phyloP scores from a whole-genome alignment of 225 moss, liverwort and hornwort genomes.

The Physcomitrellopsis africana region DNA sequence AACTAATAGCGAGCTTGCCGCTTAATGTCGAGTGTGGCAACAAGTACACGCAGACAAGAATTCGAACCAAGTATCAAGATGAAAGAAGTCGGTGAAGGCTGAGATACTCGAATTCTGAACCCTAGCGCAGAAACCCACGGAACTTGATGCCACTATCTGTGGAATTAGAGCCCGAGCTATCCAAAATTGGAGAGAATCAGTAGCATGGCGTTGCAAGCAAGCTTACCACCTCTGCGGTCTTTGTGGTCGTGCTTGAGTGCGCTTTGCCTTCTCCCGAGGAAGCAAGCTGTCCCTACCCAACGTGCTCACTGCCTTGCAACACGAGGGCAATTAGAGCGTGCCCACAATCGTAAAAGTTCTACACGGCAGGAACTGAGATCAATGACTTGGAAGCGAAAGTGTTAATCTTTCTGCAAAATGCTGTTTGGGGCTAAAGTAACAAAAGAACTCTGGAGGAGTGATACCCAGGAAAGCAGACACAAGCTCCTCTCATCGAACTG shows the following conservation, averaged over 20 bases:
- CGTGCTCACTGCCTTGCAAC: constrained; percentile 1
- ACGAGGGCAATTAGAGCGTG: constrained; percentile 1
- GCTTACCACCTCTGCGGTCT: background rate
- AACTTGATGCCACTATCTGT: background rate
- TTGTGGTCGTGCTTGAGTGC: background rate
- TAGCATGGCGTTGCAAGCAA: background rate
- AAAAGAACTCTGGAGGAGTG: too few relatives aligned
- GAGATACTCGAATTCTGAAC: background rate
- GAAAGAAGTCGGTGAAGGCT: background rate
- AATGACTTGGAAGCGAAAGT: background rate
- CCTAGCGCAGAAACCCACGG: background rate
- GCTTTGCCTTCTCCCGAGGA: background rate
- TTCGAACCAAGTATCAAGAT: background rate
- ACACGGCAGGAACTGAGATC: too few relatives aligned
- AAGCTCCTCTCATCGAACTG: constrained; percentile 5
- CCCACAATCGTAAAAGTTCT: background rate
- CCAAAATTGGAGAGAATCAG: background rate
- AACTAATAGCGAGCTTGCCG: background rate
- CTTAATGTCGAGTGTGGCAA: background rate
- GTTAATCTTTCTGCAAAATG: too few relatives aligned
- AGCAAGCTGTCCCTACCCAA: constrained; percentile 4
- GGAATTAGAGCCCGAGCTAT: background rate
- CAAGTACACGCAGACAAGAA: background rate
- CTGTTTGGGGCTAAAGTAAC: too few relatives aligned
- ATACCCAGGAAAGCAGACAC: too few relatives aligned